phyloP scores from a whole-genome alignment of 805 yeast species.

The Yarrowia keelungensis region DNA sequence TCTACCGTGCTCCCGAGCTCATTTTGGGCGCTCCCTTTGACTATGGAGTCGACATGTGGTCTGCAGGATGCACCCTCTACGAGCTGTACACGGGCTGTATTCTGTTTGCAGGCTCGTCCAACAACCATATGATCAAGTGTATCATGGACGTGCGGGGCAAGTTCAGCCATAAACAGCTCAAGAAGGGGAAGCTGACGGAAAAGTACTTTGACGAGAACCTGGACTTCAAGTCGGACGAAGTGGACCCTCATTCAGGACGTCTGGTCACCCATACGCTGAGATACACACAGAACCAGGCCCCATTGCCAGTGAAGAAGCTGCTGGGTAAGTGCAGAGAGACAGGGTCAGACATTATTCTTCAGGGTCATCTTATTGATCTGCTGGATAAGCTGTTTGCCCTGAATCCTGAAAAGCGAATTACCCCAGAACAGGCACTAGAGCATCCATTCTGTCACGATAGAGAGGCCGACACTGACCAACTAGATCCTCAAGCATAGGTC shows the following conservation, averaged over 20 bases:
- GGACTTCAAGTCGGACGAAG: slow-evolving; percentile 44
- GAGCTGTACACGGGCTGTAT: slow-evolving; percentile 94
- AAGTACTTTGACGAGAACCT: slow-evolving; percentile 47
- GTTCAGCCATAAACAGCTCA: slow-evolving; percentile 47
- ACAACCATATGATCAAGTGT: slow-evolving; percentile 64
- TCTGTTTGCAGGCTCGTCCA: slow-evolving; percentile 86
- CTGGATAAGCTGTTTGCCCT: slow-evolving; percentile 47
- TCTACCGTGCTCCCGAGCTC: slow-evolving; percentile 82
- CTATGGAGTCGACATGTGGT: slow-evolving; percentile 86
- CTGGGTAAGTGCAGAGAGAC: slow-evolving; percentile 38
- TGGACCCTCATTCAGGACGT: slow-evolving; percentile 44
- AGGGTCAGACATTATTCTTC: slow-evolving; percentile 37
- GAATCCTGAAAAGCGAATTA: slow-evolving; percentile 72
- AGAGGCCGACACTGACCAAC: slow-evolving; percentile 3
- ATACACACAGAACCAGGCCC: slow-evolving; percentile 37
- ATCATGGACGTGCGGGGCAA: slow-evolving; percentile 50
- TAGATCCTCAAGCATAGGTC: background rate
- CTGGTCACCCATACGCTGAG: slow-evolving; percentile 40
- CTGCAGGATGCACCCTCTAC: slow-evolving; percentile 90
- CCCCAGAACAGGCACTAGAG: slow-evolving; percentile 66
- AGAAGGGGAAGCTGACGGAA: slow-evolving; percentile 45
- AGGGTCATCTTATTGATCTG: slow-evolving; percentile 46
- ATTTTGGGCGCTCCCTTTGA: slow-evolving; percentile 68
- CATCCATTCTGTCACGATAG: slow-evolving; percentile 59
- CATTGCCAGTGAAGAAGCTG: slow-evolving; percentile 28